Base-by-base conservation (phyloP, 805 yeast species). In the Myxozyma neotropica region DNA sequence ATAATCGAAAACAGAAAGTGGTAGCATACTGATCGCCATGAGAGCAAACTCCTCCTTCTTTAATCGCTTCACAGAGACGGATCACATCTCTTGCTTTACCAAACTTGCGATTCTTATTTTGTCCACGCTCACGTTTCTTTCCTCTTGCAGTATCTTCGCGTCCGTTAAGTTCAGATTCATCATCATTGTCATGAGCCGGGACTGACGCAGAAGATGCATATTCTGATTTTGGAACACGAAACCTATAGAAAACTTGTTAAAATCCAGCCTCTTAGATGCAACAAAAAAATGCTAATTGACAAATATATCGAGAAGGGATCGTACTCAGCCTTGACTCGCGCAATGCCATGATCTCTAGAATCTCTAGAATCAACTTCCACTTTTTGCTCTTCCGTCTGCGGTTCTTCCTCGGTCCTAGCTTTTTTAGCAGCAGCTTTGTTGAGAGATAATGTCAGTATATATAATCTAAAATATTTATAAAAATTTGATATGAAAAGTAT, bases 61-160 rank as follows among this genome's bases (percentile, higher is more conserved):
- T 40, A 82, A 76, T 29, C 84, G 76, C 1, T 84, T 67, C 78
- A 74, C 97, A 92, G 55, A 91, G 71, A 66, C 84, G 81, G 48
- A 86, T 72, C 6, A 75, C 79, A 59, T 87, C 96, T 53, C 80
- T 83, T 2, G 75, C 77, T 71, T 89, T 96, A 58, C 80, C 82
- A 65, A 89, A 78, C 64, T 88, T 92, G 68, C 97, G 79, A 59
- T 83, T 83, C 72, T 90, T 89, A 73, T 90, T 90, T 75, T 90
- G 96, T 0, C 96, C 96, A 60, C 89, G 77, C 52, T 77, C 45
- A 4, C 45, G 54, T 8, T 40, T 40, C 27, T 40, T 43, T 26
- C 54, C 45, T 24, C 21, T 19, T 5, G 39, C 8, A 15, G 36
- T 7, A 21, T 50, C 45, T 15, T 39, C 54, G 19, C 46, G 46